These are phyloP conservation scores for Lipomyces kockii DNA, from an alignment of 805 yeast species.

Conservation along the genomic window DNA sequence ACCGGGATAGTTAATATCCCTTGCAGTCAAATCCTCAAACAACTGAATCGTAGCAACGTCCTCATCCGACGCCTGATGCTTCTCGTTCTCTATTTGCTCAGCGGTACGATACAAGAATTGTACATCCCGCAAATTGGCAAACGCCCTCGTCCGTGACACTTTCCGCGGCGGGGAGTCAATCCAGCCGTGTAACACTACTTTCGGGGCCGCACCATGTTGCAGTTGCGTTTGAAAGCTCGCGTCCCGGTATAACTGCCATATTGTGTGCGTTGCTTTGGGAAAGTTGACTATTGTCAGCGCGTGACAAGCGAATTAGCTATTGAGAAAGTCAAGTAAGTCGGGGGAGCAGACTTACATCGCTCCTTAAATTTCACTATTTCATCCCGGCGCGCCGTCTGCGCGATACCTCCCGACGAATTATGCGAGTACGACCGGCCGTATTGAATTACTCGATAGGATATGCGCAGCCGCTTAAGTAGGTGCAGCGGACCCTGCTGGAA, in stretches of 20 bases:
- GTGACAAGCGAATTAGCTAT: neutral
- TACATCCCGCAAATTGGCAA: constrained; percentile 76
- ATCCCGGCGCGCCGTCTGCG: neutral
- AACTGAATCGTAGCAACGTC: constrained; percentile 21
- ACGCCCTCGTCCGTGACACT: constrained; percentile 65
- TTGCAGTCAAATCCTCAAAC: constrained; percentile 15
- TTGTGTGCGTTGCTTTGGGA: constrained; percentile 34
- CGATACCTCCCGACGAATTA: neutral
- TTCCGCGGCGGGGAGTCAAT: constrained; percentile 74
- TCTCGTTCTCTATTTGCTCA: neutral
- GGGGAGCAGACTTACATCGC: neutral
- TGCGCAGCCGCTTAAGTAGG: neutral
- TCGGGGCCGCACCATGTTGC: neutral
- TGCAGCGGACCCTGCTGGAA: neutral
- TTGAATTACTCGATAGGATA: neutral
- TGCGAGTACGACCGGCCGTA: neutral
- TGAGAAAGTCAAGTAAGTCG: neutral
- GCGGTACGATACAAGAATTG: constrained; percentile 39
- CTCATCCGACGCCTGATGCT: neutral
- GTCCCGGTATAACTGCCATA: constrained; percentile 27
- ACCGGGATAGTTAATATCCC: neutral
- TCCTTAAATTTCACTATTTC: neutral
- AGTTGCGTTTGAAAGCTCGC: neutral
- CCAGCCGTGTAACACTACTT: constrained; percentile 76
- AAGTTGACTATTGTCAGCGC: constrained; percentile 13